phyloP scores from a whole-genome alignment of 805 yeast species.

The Yamadazyma phyllophila region DNA sequence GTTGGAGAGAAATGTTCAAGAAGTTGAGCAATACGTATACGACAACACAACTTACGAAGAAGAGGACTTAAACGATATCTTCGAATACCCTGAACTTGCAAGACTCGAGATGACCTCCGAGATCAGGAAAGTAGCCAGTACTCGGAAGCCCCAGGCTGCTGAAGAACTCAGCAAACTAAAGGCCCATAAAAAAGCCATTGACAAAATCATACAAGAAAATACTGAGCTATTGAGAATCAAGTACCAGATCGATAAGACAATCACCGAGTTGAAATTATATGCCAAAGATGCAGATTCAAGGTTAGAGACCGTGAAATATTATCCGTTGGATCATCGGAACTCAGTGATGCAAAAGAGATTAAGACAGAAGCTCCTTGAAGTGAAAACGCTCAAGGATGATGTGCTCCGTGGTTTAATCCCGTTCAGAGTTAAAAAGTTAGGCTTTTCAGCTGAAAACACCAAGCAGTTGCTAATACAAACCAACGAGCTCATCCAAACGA shows the following conservation, averaged over 20 bases:
- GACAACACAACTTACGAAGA: background rate
- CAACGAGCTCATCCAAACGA: slow-evolving; percentile 18
- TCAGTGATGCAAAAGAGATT: slow-evolving; percentile 23
- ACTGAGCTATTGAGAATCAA: background rate
- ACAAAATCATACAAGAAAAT: background rate
- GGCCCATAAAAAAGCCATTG: background rate
- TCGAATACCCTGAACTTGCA: background rate
- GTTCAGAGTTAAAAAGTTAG: slow-evolving; percentile 25
- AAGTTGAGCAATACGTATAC: background rate
- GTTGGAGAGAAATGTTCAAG: background rate
- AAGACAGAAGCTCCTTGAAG: slow-evolving; percentile 24
- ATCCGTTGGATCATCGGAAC: slow-evolving; percentile 32
- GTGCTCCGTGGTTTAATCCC: slow-evolving; percentile 29
- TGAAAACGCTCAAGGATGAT: slow-evolving; percentile 23
- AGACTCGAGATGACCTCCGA: background rate
- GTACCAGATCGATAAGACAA: slow-evolving; percentile 22
- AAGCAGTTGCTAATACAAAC: slow-evolving; percentile 29
- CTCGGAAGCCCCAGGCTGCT: background rate
- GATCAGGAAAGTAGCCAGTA: too few species aligned
- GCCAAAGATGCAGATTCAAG: background rate
- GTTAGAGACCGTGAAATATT: slow-evolving; percentile 7
- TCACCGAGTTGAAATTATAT: slow-evolving; percentile 24
- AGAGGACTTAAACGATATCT: background rate
- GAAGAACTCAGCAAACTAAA: background rate
- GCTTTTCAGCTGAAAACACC: slow-evolving; percentile 21